phyloP scores from a whole-genome alignment of 2,329 filamentous ascomycete species.

The Fonsecaea pedrosoi region DNA sequence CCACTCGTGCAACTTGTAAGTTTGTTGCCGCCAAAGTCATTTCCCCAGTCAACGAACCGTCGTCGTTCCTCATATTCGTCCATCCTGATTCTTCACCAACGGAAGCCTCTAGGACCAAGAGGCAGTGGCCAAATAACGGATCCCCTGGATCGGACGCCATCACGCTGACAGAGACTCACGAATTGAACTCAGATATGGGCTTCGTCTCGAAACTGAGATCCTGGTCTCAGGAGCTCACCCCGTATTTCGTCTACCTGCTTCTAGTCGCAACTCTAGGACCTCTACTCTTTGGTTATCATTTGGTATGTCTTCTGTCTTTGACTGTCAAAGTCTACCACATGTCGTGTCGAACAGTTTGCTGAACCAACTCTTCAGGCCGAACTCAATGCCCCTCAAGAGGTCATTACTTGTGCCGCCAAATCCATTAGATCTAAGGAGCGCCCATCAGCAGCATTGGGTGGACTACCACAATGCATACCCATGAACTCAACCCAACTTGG shows the following conservation, averaged over 20 bases:
- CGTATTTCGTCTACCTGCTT: conserved; percentile 79
- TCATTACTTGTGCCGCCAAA: conserved; percentile 81
- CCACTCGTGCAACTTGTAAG: too few species aligned
- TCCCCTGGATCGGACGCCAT: not conserved
- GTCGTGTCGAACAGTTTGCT: not conserved
- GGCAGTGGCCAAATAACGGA: not conserved
- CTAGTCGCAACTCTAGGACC: conserved; percentile 81
- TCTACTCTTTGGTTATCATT: conserved; percentile 91
- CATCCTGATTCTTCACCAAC: not conserved
- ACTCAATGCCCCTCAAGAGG: conserved; percentile 92
- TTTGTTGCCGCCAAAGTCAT: not conserved
- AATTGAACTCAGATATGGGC: conserved; percentile 21
- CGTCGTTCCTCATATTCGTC: not conserved
- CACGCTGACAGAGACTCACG: not conserved
- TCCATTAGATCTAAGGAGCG: conserved; percentile 48
- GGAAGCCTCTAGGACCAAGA: not conserved
- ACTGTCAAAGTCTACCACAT: not conserved
- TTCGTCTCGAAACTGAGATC: conserved; percentile 32
- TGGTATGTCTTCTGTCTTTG: conserved; percentile 62
- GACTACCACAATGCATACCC: conserved; percentile 81
- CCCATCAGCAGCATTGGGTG: conserved; percentile 68
- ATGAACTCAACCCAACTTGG: conserved; percentile 86
- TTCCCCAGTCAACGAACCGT: not conserved
- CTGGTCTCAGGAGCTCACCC: conserved; percentile 40
- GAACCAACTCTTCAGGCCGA: conserved; percentile 68